Base-by-base conservation (phyloP, 2,329 filamentous ascomycete genomes). In the Stemphylium vesicarium region DNA sequence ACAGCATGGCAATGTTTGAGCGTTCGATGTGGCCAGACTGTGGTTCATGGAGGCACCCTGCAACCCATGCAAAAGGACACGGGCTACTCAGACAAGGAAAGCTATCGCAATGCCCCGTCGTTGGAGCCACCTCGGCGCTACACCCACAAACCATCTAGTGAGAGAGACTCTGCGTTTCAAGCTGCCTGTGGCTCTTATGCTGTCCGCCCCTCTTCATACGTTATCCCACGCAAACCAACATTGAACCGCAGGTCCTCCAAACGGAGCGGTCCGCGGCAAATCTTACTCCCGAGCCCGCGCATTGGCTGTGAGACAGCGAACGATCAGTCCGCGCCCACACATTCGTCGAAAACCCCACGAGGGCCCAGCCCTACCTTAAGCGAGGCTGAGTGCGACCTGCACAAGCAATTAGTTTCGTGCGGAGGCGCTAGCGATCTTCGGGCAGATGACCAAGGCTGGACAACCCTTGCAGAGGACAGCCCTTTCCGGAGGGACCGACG, bases 281-380 rank as follows among this genome's bases (percentile, higher is more conserved):
- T 59, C 31, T 42, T 64, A 38, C 48, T 57, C 41, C 43, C 59
- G 22, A 56, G 56, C 16, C 58, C 59, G 37, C 50, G 38, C 12
- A 64, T 68, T 41, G 68, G 65, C 32, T 56, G 64, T 29, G 64
- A 70, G 22, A 60, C 67, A 39, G 67, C 64, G 10, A 63, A 68
- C 20, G 53, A 46, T 36, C 64, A 63, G 12, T 62, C 59, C 5
- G 49, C 54, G 26, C 61, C 70, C 24, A 63, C 55, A 22, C 59
- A 66, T 38, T 18, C 53, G 40, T 57, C 59, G 24, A 54, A 29
- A 38, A 42, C 29, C 24, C 41, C 47, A n/a, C 38, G 44, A 38
- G 60, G 33, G 16, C 37, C 63, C 15, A 81, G 77, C 51, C 79
- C 79, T n/a, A 80, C 79, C 1, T 66, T 80, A 42, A 81, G 78